A percentile compares a stretch with the other conserved stretches of the same genome.
Evolutionary conservation across 176 grass and related monocot species (phyloP).

Genomic region (Hordeum marinum): DNA sequence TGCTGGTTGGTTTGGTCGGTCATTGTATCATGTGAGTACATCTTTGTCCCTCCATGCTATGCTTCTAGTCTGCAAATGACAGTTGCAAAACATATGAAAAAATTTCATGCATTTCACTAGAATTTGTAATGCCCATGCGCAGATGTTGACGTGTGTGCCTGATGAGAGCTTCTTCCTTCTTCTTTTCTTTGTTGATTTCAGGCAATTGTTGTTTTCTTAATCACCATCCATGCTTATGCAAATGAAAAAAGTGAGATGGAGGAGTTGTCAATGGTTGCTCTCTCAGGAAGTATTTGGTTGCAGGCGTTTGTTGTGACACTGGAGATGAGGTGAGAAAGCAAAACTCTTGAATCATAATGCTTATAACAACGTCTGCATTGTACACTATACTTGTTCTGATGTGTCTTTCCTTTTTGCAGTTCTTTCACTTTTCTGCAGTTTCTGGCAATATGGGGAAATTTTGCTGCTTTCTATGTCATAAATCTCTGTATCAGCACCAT

Average conservation of each 20-base stretch:
- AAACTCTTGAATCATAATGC: background rate
- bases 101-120: slow-evolving; percentile 3
- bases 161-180: background rate
- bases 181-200: slow-evolving; percentile 41
- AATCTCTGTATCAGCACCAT: slow-evolving; percentile 71
- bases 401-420: slow-evolving; percentile 42
- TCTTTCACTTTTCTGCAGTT: slow-evolving; percentile 84
- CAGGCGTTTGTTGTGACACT: slow-evolving; percentile 86
- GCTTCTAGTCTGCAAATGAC: background rate
- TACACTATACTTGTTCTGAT: background rate
- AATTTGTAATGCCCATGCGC: background rate
- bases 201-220: slow-evolving; percentile 70
- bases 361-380: slow-evolving; percentile 10
- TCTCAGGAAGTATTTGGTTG: slow-evolving; percentile 91
- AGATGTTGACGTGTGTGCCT: background rate
- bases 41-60: background rate
- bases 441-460: slow-evolving; percentile 92
- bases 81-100: background rate
- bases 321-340: slow-evolving; percentile 66
- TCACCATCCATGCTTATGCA: slow-evolving; percentile 80
- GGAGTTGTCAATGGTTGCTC: slow-evolving; percentile 89
- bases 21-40: slow-evolving; percentile 84
- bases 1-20: slow-evolving; percentile 98
- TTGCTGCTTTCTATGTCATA: slow-evolving; percentile 76
- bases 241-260: slow-evolving; percentile 96